These are phyloP conservation scores for Solanum dulcamara DNA, from an alignment of 257 asterid species.

Conservation along the genomic window DNA sequence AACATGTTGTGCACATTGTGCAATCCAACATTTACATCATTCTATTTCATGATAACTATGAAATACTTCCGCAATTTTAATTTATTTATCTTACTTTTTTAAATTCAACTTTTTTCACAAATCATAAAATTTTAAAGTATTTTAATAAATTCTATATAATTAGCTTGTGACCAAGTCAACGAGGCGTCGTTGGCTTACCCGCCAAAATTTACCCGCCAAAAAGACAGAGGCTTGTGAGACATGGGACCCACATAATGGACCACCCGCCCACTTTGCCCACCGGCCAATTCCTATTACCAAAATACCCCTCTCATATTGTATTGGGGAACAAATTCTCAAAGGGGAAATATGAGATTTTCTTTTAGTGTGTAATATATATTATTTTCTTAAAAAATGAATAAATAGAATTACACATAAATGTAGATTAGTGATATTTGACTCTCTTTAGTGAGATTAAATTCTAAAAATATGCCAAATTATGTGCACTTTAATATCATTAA, in stretches of 20 bases:
- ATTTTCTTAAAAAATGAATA: too few species aligned
- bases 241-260: slow-evolving; percentile 6
- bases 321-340: not conserved
- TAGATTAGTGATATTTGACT: not conserved
- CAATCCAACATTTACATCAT: not conserved
- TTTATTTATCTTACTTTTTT: not conserved
- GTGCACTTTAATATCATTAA: not conserved
- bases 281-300: not conserved
- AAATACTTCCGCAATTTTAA: not conserved
- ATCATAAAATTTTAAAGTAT: too few species aligned
- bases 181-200: slow-evolving; percentile 12
- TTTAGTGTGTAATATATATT: too few species aligned
- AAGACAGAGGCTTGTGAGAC: not conserved
- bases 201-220: slow-evolving; percentile 18
- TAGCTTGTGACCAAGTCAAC: too few species aligned
- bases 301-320: not conserved
- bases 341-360: not conserved
- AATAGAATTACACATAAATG: not conserved
- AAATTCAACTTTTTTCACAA: too few species aligned
- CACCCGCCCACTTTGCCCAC: not conserved
- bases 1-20: not conserved
- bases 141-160: too few species aligned
- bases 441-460: not conserved
- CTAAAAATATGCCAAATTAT: not conserved
- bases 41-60: not conserved